Evolutionary conservation across 1,284 basidiomycete species (phyloP), one percentile per base, ranked within the genome.

Genomic region (Sporisorium sorghi): DNA sequence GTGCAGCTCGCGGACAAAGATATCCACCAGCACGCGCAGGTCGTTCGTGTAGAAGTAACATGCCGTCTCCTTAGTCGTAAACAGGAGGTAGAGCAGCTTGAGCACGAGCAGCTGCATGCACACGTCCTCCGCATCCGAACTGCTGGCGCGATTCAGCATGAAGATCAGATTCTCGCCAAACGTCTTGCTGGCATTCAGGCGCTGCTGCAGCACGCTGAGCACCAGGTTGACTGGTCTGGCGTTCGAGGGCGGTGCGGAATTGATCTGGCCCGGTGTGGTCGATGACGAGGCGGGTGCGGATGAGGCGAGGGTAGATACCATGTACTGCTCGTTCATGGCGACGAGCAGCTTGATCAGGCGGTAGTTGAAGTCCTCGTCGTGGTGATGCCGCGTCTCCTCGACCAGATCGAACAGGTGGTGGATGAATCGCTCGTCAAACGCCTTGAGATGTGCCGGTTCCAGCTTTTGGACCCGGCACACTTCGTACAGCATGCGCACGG

Each of bases 11-110:
- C 96, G 90, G 30, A 99, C 88, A 80, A 99, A 97, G 4, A 99
- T 94, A 81, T 99, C 96, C 11, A 98, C 93, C 11, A 99, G 87
- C 1, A 99, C 96, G 72, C 93, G 90, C 28, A 99, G 88, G 81
- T 99, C 96, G 83, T 99, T 99, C 12, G 94, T 97, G 86, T 97
- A 99, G 81, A 99, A 98, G 85, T 93, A 99, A 84, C 97, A 94
- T 12, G 92, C 91, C 12, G 94, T 96, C 26, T 92, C 93, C 62
- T 91, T 90, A 0, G 93, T 97, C 17, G 94, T 96, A 85, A 98
- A 99, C 6, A 99, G 88, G 2, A 97, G 89, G 83, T 97, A 99
- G 2, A 99, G 88, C 49, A 98, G 89, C 86, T 99, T 99, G 78
- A 99, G 88, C 54, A 98, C 91, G 46, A 99, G 88, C 12, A 99